phyloP scores from a whole-genome alignment of 1,284 basidiomycete species.

The Phylloboletellus chloephorus region DNA sequence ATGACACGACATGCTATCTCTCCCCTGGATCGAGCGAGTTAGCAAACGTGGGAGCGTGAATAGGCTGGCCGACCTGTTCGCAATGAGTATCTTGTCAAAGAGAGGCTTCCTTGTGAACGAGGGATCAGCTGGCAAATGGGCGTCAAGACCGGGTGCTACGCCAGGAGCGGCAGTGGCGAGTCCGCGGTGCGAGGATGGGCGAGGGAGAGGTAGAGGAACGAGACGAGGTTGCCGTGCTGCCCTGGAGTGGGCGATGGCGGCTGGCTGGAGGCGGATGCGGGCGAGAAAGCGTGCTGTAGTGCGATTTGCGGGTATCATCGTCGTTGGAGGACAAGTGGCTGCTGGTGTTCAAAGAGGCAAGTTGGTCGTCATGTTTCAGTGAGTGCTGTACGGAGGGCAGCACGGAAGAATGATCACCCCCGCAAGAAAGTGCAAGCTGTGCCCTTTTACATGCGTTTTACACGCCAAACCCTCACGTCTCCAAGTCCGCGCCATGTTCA shows the following conservation, averaged over 20 bases:
- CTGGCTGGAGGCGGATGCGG: constrained; percentile 16
- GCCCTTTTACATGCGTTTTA: no score
- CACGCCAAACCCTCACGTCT: no score
- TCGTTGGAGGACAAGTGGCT: no score
- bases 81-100: constrained; percentile 82
- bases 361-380: no score
- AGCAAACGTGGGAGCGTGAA: not conserved
- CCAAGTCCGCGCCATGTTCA: no score
- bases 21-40: constrained; percentile 47
- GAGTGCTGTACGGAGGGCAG: no score
- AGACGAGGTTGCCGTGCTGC: no score
- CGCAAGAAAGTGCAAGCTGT: no score
- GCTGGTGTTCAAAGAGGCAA: no score
- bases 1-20: constrained; percentile 95
- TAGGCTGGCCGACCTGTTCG: constrained; percentile 56
- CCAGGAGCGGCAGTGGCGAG: constrained; percentile 13
- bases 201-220: no score
- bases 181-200: constrained; percentile 5
- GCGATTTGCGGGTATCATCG: constrained; percentile 32
- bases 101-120: constrained; percentile 40
- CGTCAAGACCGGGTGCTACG: not conserved
- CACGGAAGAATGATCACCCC: no score
- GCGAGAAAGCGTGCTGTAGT: constrained; percentile 21
- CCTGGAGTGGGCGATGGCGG: no score
- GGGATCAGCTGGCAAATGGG: constrained; percentile 1